Conservation (phyloP, 257 asterid genomes). For the Perilla frutescens region DNA sequence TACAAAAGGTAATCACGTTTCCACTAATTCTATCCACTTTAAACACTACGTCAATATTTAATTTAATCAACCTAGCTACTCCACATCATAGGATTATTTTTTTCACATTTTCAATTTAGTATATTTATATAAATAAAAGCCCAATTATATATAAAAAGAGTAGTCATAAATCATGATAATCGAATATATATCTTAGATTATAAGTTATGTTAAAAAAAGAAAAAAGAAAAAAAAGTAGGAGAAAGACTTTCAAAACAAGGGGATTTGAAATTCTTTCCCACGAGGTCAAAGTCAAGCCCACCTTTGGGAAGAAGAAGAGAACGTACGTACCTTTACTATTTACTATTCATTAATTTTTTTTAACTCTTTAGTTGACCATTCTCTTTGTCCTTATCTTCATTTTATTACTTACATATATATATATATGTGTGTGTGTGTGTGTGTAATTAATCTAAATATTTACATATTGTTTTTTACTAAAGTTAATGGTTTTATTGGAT, state of each 20-base stretch:
- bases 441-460: no score
- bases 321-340: conserved; percentile 31
- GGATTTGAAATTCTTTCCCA: conserved; percentile 30
- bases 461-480: no score
- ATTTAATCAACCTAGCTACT: no score
- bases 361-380: conserved; percentile 42
- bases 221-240: background rate
- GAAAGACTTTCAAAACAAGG: conserved; percentile 18
- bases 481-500: no score
- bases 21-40: background rate
- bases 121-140: no score
- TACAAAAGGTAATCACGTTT: background rate
- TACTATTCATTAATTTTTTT: background rate
- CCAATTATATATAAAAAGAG: background rate
- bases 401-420: no score
- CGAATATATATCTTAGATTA: background rate
- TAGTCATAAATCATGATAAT: background rate
- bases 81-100: no score
- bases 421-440: no score
- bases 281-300: conserved; percentile 57
- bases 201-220: background rate
- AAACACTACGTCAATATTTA: no score
- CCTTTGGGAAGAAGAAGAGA: conserved; percentile 46
- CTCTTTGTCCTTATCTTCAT: background rate
- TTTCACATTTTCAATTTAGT: no score